Evolutionary conservation across 768 basidiomycete genomes (phyloP).

Genomic region (Coprinellus aureogranulatus): DNA sequence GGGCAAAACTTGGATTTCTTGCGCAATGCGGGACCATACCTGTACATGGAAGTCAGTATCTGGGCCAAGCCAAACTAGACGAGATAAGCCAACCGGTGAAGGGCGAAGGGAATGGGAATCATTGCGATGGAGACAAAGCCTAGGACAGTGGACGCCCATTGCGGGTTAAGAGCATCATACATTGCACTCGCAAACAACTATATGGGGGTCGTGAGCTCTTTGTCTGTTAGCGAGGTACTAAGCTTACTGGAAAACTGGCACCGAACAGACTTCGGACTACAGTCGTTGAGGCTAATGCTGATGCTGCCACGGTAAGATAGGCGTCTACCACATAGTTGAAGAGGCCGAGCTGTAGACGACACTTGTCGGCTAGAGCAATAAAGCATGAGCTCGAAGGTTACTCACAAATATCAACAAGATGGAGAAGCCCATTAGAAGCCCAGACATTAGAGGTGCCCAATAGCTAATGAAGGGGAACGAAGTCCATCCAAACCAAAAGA

Average conservation of each 20-base stretch:
- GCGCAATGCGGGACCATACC: constrained; percentile 44
- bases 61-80: not conserved
- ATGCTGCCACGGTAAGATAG: constrained; percentile 53
- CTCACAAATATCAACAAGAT: constrained; percentile 56
- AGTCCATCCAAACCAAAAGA: constrained; percentile 73
- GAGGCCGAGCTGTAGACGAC: constrained; percentile 42
- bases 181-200: constrained; percentile 57
- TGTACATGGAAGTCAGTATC: constrained; percentile 7
- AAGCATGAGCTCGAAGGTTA: constrained; percentile 9
- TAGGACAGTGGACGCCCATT: constrained; percentile 59
- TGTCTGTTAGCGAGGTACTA: constrained; percentile 1
- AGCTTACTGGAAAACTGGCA: constrained; percentile 48
- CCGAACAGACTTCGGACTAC: constrained; percentile 54
- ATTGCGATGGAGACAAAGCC: constrained; percentile 50
- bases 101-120: constrained; percentile 52
- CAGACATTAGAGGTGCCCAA: constrained; percentile 54
- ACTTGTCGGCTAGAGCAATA: not conserved
- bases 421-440: constrained; percentile 49
- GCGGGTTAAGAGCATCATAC: constrained; percentile 47
- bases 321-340: constrained; percentile 64
- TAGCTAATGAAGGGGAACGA: constrained; percentile 50
- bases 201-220: constrained; percentile 8
- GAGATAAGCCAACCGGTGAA: constrained; percentile 32
- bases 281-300: constrained; percentile 53
- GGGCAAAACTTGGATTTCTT: constrained; percentile 43